Percentiles rank a stretch among this genome's conserved stretches.
phyloP scores from a whole-genome alignment of 2,329 filamentous ascomycete genomes.

The Trichoderma harzianum region DNA sequence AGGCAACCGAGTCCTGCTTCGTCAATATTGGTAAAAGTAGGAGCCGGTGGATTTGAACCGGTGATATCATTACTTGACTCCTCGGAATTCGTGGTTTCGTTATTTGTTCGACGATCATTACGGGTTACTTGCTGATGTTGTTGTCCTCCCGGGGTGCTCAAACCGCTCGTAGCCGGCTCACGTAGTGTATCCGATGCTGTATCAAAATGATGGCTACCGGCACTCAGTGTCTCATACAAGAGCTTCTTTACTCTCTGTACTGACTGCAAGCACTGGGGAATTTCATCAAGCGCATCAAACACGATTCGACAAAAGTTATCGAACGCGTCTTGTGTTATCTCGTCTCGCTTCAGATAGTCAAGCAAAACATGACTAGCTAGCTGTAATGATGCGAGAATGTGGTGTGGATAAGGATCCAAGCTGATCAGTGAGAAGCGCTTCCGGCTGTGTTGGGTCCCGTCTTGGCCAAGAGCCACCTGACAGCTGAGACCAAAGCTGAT shows the following conservation, averaged over 20 bases:
- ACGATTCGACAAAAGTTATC: neutral
- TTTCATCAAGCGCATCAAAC: neutral
- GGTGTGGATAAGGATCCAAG: constrained; percentile 5
- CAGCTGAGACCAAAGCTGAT: constrained; percentile 1
- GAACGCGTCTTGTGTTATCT: constrained; percentile 1
- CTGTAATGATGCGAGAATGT: constrained; percentile 1
- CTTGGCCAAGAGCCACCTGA: neutral
- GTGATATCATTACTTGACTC: neutral
- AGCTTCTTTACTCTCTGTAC: constrained; percentile 4
- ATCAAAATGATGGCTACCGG: neutral
- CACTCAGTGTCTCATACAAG: neutral
- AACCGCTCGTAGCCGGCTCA: neutral
- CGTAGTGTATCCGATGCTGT: neutral
- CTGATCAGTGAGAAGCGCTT: neutral
- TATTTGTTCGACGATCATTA: neutral
- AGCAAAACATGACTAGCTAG: neutral
- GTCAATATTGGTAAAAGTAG: neutral
- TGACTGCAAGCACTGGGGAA: neutral
- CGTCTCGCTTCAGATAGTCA: neutral
- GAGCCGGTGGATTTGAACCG: neutral
- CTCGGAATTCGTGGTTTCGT: neutral
- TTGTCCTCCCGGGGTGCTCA: neutral
- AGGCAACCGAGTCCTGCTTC: neutral
- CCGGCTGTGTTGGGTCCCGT: neutral
- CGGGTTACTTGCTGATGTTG: neutral